Evolutionary conservation across 1,284 basidiomycete species (phyloP).

Genomic region (Volvariella surrecta): DNA sequence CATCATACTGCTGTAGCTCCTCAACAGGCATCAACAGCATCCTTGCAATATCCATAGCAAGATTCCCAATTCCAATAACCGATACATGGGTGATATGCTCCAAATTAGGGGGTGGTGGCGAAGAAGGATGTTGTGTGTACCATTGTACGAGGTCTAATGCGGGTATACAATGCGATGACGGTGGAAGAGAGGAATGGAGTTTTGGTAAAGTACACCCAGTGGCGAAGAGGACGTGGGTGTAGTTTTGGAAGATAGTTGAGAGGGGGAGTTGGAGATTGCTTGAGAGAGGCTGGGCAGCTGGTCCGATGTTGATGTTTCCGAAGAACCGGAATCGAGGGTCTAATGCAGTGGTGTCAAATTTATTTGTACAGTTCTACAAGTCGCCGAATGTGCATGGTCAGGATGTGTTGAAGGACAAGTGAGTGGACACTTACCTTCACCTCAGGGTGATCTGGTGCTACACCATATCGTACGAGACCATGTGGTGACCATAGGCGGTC

Average conservation of each 20-base stretch:
- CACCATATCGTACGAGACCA: conserved; percentile 92
- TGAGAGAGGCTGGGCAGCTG: conserved; percentile 27
- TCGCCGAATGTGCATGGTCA: conserved; percentile 1
- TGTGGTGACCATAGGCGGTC: conserved; percentile 93
- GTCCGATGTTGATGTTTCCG: conserved; percentile 81
- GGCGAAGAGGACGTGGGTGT: conserved; percentile 78
- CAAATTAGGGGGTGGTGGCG: conserved; percentile 47
- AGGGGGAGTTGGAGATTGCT: conserved; percentile 51
- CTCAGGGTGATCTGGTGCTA: conserved; percentile 98
- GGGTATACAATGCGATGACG: conserved; percentile 53
- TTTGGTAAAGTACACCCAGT: conserved; percentile 69
- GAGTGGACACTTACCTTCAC: conserved; percentile 65
- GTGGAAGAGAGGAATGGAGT: conserved; percentile 45
- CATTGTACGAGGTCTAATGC: conserved; percentile 90
- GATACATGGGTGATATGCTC: conserved; percentile 63
- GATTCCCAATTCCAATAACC: conserved; percentile 94
- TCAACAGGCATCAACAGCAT: conserved; percentile 72
- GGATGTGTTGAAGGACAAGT: neutral
- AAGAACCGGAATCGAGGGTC: conserved; percentile 84
- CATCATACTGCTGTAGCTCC: conserved; percentile 69
- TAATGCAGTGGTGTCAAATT: conserved; percentile 74
- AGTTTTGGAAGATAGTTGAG: conserved; percentile 49
- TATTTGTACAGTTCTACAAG: conserved; percentile 88
- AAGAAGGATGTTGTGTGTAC: conserved; percentile 91
- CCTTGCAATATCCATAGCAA: conserved; percentile 89